These are phyloP conservation scores for Termitomyces sp. DNA, from an alignment of 768 basidiomycete species.

Conservation along the genomic window DNA sequence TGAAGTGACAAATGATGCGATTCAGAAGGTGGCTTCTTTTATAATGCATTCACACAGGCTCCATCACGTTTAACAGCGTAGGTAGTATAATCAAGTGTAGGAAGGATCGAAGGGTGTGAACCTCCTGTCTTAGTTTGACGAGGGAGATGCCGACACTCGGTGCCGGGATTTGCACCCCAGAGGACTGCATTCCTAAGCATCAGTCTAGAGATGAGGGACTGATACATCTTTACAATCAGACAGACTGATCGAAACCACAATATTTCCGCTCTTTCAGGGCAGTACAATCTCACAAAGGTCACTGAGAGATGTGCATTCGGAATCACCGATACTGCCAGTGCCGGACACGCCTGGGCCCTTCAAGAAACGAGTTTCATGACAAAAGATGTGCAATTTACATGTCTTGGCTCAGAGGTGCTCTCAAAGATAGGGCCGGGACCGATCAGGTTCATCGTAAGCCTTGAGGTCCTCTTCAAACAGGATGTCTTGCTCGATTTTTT, in stretches of 20 bases:
- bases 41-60: slow-evolving; percentile 1
- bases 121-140: slow-evolving; percentile 5
- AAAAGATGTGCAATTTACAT: neutral
- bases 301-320: too few relatives aligned
- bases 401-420: neutral
- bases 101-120: slow-evolving; percentile 11
- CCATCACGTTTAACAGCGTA: too few relatives aligned
- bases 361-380: neutral
- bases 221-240: neutral
- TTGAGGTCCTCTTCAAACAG: neutral
- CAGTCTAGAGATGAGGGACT: slow-evolving; percentile 2
- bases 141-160: slow-evolving; percentile 1
- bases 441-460: too few relatives aligned
- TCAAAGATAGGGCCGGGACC: neutral
- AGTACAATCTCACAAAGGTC: neutral
- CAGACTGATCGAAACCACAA: neutral
- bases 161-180: neutral
- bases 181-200: too few relatives aligned
- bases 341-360: too few relatives aligned
- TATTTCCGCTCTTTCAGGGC: neutral
- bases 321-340: too few relatives aligned
- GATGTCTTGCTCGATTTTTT: neutral
- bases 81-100: too few relatives aligned
- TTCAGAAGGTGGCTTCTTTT: neutral
- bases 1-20: neutral